phyloP scores from a whole-genome alignment of 1,139 yeast species.

The Candida buenavistaensis region DNA sequence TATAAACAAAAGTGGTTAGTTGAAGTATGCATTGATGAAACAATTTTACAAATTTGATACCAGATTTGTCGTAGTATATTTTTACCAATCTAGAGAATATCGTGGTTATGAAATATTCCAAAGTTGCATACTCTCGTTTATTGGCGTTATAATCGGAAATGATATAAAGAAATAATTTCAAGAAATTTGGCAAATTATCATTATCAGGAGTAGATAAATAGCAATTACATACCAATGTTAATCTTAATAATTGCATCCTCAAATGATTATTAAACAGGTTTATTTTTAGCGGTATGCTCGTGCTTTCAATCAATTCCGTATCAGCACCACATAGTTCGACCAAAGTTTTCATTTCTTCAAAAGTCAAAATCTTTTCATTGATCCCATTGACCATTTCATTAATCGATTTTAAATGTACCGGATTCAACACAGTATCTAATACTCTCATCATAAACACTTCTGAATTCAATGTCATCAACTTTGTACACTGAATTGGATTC shows the following conservation, averaged over 20 bases:
- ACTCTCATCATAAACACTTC: constrained; percentile 4
- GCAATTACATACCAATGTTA: constrained; percentile 14
- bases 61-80: too few species aligned
- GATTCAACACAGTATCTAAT: constrained; percentile 7
- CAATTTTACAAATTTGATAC: too few species aligned
- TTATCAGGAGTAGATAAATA: constrained; percentile 1
- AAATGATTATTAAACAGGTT: constrained; percentile 11
- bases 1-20: too few species aligned
- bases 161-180: constrained; percentile 13
- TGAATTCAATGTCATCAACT: constrained; percentile 1
- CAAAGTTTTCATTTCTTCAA: constrained; percentile 3
- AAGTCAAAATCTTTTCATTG: background rate
- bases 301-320: background rate
- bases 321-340: constrained; percentile 6
- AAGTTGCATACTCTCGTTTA: constrained; percentile 10
- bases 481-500: too few species aligned
- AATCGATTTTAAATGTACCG: constrained; percentile 3
- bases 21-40: too few species aligned
- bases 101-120: constrained; percentile 12
- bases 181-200: background rate
- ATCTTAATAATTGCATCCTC: constrained; percentile 12
- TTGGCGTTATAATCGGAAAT: constrained; percentile 21
- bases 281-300: constrained; percentile 13
- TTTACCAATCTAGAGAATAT: background rate
- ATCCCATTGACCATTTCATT: constrained; percentile 5